phyloP scores from a whole-genome alignment of 345 rosid species.

The thale cress (Arabidopsis thaliana) region TAIR10.1 NC_003070.9:4552501-4553000 shows the following conservation, averaged over 20 bases:
- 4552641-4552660: slow-evolving; percentile 32
- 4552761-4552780: background rate
- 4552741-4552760: slow-evolving; percentile 10
- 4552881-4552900: background rate
- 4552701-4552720: slow-evolving; percentile 29
- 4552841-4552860: slow-evolving; percentile 1
- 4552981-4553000: background rate
- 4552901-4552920: background rate
- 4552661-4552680: slow-evolving; percentile 39
- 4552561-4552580: slow-evolving; percentile 38
- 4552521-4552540: slow-evolving; percentile 29
- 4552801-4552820: background rate
- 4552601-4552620: slow-evolving; percentile 37
- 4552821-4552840: background rate
- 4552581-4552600: slow-evolving; percentile 40
- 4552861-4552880: background rate
- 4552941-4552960: background rate
- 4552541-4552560: background rate
- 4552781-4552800: background rate
- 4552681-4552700: slow-evolving; percentile 41
- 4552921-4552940: background rate
- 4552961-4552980: background rate
- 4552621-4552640: slow-evolving; percentile 38
- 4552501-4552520: slow-evolving; percentile 48
- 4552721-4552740: slow-evolving; percentile 26